Evolutionary conservation across 2,329 filamentous ascomycete species (phyloP), one percentile per base, ranked within the genome.

Genomic region (Colletotrichum sp.): DNA sequence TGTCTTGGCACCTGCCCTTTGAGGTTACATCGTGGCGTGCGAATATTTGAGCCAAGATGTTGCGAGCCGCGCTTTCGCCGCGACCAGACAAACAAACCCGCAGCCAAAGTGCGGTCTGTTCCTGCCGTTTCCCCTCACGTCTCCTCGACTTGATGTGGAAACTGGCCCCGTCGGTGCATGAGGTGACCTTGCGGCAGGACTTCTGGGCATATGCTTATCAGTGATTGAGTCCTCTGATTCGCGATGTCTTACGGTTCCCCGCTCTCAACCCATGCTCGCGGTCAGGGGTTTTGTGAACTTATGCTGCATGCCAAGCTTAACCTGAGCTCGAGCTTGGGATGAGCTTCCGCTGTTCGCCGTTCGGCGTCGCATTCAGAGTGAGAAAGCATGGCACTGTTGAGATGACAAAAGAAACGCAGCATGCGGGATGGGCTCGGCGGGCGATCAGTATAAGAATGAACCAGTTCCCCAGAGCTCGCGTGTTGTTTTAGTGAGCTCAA

Each of bases 1-100:
- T 64, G 64, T 28, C 73, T 75, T 75, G 70, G 73, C 73, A 75
- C 73, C 73, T 75, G 73, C 73, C 73, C 12, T 34, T 68, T 73
- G 34, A 1, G 70, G 73, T 73, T 73, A 75, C 73, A 73, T 65
- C 57, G 73, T 52, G 64, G 63, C 64, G 73, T 55, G 32, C 63
- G 22, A 5, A 63, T 32, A 59, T 57, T 30, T 24, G 8, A 59
- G 68, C 36, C 73, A 62, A 60, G 32, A 63, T 26, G 55, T 64
- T 55, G 36, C 22, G 24, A 57, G 16, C 28, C 44, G 52, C 30
- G 36, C n/a, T n/a, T 67, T 64, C 22, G 34, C 22, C 39, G 65
- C 26, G 12, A 68, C 44, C 32, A 8, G 12, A 26, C 39, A 26
- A 24, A 30, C 36, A 16, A 26, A n/a, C 13, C 24, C 22, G 16